Conservation (phyloP, 257 asterid species). For the Euphrasia confusa region DNA sequence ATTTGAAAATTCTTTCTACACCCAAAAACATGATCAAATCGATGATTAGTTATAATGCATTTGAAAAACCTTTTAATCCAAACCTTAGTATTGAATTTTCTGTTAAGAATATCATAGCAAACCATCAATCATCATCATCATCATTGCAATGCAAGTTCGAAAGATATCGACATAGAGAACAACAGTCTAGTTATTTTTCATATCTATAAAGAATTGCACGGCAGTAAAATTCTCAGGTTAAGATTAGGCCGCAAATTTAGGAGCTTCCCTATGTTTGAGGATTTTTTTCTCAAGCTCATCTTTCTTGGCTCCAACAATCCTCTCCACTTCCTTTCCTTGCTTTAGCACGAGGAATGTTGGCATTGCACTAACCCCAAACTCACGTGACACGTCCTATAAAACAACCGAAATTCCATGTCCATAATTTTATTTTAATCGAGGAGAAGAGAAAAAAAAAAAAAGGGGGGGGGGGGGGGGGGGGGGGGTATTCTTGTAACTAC, state of each 20-base stretch:
- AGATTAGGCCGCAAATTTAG: constrained; percentile 80
- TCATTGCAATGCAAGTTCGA: too few species aligned
- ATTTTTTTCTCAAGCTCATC: constrained; percentile 77
- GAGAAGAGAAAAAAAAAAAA: neutral
- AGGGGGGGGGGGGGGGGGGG: too few species aligned
- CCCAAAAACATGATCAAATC: too few species aligned
- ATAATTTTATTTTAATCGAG: neutral
- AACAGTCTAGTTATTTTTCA: too few species aligned
- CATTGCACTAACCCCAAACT: constrained; percentile 73
- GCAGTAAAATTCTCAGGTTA: neutral
- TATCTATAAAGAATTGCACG: too few species aligned
- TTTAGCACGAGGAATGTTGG: constrained; percentile 79
- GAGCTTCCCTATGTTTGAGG: constrained; percentile 63
- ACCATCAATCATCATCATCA: too few species aligned
- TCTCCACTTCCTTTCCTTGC: constrained; percentile 76
- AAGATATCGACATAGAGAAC: too few species aligned
- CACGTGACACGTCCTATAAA: constrained; percentile 60
- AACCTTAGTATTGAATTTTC: too few species aligned
- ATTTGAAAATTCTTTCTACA: too few species aligned
- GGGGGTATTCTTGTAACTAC: neutral
- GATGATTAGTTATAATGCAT: too few species aligned
- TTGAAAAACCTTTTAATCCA: too few species aligned
- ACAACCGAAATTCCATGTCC: constrained; percentile 8
- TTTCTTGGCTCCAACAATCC: constrained; percentile 64
- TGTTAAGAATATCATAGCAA: too few species aligned